Evolutionary conservation across 1,139 yeast species (phyloP).

Genomic region (Saccharomyces pastorianus): DNA sequence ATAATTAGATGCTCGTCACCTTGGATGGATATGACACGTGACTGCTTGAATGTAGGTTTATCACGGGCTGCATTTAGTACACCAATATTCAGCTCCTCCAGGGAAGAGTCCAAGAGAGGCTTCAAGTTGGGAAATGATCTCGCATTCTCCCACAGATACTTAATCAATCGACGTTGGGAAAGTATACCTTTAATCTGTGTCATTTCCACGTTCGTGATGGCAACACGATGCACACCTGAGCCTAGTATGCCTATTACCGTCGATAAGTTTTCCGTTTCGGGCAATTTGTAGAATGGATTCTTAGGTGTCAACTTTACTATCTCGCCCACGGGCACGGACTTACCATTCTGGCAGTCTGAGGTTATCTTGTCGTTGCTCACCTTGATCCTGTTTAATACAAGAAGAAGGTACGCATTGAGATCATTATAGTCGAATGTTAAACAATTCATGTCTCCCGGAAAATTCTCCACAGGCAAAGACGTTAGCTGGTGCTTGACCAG

Average conservation of each 20-base stretch:
- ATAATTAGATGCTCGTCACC: constrained; percentile 82
- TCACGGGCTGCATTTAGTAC: constrained; percentile 20
- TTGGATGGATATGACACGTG: constrained; percentile 59
- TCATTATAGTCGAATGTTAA: constrained; percentile 77
- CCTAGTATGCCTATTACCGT: constrained; percentile 80
- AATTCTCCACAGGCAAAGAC: constrained; percentile 58
- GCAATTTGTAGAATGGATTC: constrained; percentile 73
- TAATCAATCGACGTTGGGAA: constrained; percentile 79
- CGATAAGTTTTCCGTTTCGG: constrained; percentile 58
- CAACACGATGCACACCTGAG: constrained; percentile 86
- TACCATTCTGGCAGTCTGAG: constrained; percentile 4
- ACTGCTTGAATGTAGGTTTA: constrained; percentile 20
- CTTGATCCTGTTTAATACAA: constrained; percentile 54
- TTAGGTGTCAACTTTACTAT: constrained; percentile 58
- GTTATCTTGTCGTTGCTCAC: constrained; percentile 9
- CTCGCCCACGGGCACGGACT: constrained; percentile 28
- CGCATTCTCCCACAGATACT: constrained; percentile 86
- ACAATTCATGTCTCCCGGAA: constrained; percentile 44
- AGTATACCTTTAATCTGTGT: constrained; percentile 62
- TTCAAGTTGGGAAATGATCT: constrained; percentile 77
- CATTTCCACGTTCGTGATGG: constrained; percentile 52
- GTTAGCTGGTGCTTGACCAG: constrained; percentile 59
- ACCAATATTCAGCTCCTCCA: constrained; percentile 28
- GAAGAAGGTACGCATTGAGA: constrained; percentile 61
- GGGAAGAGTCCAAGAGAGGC: constrained; percentile 54